Conservation (phyloP, 805 yeast genomes). For the Zygosaccharomyces bailii region DNA sequence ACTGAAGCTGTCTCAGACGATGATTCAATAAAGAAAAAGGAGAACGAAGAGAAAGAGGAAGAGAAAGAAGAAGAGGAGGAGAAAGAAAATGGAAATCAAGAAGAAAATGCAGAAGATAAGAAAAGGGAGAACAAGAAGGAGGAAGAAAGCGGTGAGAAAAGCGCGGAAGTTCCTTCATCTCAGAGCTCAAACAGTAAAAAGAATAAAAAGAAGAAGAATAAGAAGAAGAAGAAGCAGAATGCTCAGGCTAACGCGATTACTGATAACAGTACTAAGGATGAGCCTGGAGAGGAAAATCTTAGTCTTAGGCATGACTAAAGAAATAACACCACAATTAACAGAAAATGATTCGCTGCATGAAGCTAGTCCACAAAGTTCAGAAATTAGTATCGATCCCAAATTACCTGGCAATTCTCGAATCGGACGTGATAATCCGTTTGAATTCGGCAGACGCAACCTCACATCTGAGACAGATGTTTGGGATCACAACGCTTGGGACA, state of each 20-base stretch:
- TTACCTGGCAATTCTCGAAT: constrained; percentile 44
- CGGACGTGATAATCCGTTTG: constrained; percentile 86
- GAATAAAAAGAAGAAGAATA: constrained; percentile 29
- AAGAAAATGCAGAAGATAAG: constrained; percentile 7
- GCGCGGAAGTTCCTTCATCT: constrained; percentile 3
- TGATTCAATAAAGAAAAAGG: no score
- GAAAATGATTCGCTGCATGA: constrained; percentile 20
- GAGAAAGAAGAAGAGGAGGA: constrained; percentile 5
- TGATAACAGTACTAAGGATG: neutral
- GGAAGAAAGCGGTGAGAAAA: constrained; percentile 2
- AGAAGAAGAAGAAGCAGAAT: constrained; percentile 31
- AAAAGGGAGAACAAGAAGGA: constrained; percentile 8
- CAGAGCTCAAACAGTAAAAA: constrained; percentile 12
- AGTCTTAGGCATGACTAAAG: constrained; percentile 33
- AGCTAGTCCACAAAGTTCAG: constrained; percentile 24
- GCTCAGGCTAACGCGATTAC: neutral
- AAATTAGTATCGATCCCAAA: constrained; percentile 1
- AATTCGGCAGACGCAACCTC: constrained; percentile 82
- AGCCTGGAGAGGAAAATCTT: constrained; percentile 6
- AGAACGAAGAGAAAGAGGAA: constrained; percentile 9
- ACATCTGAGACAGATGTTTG: constrained; percentile 77
- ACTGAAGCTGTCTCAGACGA: no score
- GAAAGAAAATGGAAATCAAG: constrained; percentile 2
- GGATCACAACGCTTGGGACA: constrained; percentile 91
- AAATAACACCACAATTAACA: constrained; percentile 14